Percentiles rank a stretch among this genome's conserved stretches.
phyloP scores from a whole-genome alignment of 192 early-diverging fungal genomes.

The Coemansia aciculifera region DNA sequence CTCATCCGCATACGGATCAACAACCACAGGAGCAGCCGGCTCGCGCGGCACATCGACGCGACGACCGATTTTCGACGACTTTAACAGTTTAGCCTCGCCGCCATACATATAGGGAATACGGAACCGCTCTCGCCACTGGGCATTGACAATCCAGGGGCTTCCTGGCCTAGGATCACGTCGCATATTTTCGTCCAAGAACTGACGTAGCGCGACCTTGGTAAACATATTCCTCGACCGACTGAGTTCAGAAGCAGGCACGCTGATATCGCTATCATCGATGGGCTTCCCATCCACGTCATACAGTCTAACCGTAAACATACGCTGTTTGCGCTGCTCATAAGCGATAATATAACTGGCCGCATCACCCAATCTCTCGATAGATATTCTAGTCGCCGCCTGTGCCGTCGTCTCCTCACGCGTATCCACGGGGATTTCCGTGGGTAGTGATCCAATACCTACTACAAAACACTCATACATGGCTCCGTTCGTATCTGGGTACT shows the following conservation, averaged over 20 bases:
- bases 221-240: conserved; percentile 51
- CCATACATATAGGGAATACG: conserved; percentile 46
- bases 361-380: conserved; percentile 36
- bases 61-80: background rate
- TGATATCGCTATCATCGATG: conserved; percentile 50
- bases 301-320: conserved; percentile 40
- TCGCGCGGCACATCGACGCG: background rate
- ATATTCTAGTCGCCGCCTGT: conserved; percentile 7
- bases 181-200: conserved; percentile 50
- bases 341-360: conserved; percentile 19
- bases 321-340: conserved; percentile 28
- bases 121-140: conserved; percentile 51
- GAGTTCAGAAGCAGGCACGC: conserved; percentile 37
- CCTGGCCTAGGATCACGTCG: conserved; percentile 28
- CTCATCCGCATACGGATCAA: conserved; percentile 50
- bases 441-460: conserved; percentile 23
- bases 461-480: conserved; percentile 55
- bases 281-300: conserved; percentile 39
- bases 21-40: background rate
- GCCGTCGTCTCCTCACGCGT: background rate
- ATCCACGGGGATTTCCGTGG: conserved; percentile 8
- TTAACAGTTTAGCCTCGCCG: conserved; percentile 34
- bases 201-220: conserved; percentile 48
- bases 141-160: conserved; percentile 42
- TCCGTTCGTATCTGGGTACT: conserved; percentile 37